Base-by-base conservation (phyloP, 495 filamentous ascomycete genomes). In the Glutinoglossum americanum region DNA sequence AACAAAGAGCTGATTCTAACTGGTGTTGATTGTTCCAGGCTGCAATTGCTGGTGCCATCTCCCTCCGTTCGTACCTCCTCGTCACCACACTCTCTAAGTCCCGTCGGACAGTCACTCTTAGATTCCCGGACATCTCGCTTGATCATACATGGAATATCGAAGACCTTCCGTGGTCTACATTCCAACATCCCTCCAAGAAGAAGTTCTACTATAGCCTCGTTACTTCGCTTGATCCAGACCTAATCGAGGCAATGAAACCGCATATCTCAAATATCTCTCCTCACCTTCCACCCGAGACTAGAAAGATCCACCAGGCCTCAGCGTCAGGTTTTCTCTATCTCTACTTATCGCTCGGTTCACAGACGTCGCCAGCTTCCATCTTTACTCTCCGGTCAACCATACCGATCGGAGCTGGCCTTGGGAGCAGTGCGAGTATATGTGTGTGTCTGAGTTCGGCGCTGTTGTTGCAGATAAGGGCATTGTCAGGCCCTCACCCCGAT, bases 381-480 rank as follows among this genome's bases (percentile, higher is more conserved):
- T 98, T 95, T 67, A 90, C 90, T 13, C 74, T 98, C 33, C 85
- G 92, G 44, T 95, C 89, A 11, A 94, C 89, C 5, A 87, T 98
- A 63, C 92, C 92, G 4, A 89, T 94, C 56, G 87, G 84, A 9
- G 89, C 87, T 7, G 92, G 92, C 1, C 74, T 98, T 30, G 92
- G 92, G 23, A 93, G 86, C 66, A 95, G 89, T 66, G 92, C 87
- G 10, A 93, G 85, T 62, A 88, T 96, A 58, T 78, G 83, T 56
- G 90, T 96, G 21, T 98, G 92, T 66, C 61, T 96, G n/a, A 82
- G 84, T 58, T 74, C 85, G 10, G 89, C 92, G 19, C 75, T 98
- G 9, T 76, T 97, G 27, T 72, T 93, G 35, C 92, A 97, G 70
- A 86, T 89, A 51, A 81, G 87, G 28, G 84, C 87, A 6, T 78